phyloP scores from a whole-genome alignment of 495 filamentous ascomycete genomes.

The Lasiosphaeria miniovina region DNA sequence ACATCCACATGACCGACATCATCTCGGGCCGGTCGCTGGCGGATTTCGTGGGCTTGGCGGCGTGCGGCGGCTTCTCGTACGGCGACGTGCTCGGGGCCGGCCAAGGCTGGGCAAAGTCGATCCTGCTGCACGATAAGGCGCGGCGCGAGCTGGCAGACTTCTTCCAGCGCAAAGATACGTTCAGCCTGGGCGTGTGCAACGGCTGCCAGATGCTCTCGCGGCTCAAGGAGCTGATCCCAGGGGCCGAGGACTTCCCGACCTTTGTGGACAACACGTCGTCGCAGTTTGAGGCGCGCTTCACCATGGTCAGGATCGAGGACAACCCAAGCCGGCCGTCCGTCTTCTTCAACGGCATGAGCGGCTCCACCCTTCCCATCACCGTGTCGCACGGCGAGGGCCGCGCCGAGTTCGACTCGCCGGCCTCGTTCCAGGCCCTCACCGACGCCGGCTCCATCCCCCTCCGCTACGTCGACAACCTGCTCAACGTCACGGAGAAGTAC shows the following conservation, averaged over 20 bases:
- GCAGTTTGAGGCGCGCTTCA: slow-evolving; percentile 88
- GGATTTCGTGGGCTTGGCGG: slow-evolving; percentile 82
- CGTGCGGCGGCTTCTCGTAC: slow-evolving; percentile 95
- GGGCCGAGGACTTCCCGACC: slow-evolving; percentile 77
- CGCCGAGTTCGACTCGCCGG: slow-evolving; percentile 63
- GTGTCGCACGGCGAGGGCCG: slow-evolving; percentile 92
- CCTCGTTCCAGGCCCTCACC: slow-evolving; percentile 54
- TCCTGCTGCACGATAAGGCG: slow-evolving; percentile 76
- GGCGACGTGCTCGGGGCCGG: slow-evolving; percentile 95
- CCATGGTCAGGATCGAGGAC: slow-evolving; percentile 81
- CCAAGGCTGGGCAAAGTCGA: slow-evolving; percentile 93
- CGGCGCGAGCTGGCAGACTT: slow-evolving; percentile 76
- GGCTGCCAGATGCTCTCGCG: slow-evolving; percentile 93
- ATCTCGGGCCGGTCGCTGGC: slow-evolving; percentile 73
- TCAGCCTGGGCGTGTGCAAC: slow-evolving; percentile 94
- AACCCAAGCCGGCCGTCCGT: slow-evolving; percentile 62
- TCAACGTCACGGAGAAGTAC: slow-evolving; percentile 73
- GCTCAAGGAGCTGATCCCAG: slow-evolving; percentile 81
- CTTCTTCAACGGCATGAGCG: slow-evolving; percentile 90
- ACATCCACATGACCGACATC: slow-evolving; percentile 97
- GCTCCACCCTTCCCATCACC: slow-evolving; percentile 77
- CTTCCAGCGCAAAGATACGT: slow-evolving; percentile 87
- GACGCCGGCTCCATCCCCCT: slow-evolving; percentile 64
- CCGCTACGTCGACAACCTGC: slow-evolving; percentile 78
- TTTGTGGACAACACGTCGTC: slow-evolving; percentile 84